phyloP scores from a whole-genome alignment of 2,329 filamentous ascomycete genomes.

The Zelopaecilomyces penicillatus region DNA sequence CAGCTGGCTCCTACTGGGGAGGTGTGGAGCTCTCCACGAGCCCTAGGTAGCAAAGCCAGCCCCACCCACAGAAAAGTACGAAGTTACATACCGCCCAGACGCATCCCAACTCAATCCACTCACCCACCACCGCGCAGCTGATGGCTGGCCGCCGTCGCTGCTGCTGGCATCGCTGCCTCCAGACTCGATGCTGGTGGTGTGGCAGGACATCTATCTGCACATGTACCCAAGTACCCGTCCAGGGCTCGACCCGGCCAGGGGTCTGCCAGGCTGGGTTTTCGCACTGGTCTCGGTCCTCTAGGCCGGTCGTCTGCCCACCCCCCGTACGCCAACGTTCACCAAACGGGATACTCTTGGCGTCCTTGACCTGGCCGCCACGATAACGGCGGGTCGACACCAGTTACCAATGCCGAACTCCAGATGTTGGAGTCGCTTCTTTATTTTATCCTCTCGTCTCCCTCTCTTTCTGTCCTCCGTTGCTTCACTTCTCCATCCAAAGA shows the following conservation, averaged over 20 bases:
- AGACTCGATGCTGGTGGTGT: slow-evolving; percentile 1
- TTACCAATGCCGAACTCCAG: slow-evolving; percentile 8
- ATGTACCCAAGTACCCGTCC: too few relatives aligned
- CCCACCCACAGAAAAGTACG: too few relatives aligned
- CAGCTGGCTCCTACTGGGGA: slow-evolving; percentile 1
- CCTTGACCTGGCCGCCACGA: slow-evolving; percentile 4
- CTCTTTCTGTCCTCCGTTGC: slow-evolving; percentile 5
- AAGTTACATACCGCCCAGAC: too few relatives aligned
- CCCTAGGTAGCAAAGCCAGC: too few relatives aligned
- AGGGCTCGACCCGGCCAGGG: too few relatives aligned
- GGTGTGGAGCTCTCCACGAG: too few relatives aligned
- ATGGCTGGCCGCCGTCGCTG: slow-evolving; percentile 7
- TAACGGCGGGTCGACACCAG: slow-evolving; percentile 10
- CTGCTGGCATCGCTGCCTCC: background rate
- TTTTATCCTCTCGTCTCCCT: slow-evolving; percentile 9
- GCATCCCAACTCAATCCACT: too few relatives aligned
- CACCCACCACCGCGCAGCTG: slow-evolving; percentile 10
- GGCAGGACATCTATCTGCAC: slow-evolving; percentile 2
- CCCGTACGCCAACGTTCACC: background rate
- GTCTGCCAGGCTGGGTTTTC: too few relatives aligned
- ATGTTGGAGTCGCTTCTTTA: slow-evolving; percentile 7
- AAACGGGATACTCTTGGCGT: background rate
- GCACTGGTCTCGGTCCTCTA: too few relatives aligned
- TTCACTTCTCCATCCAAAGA: slow-evolving; percentile 4
- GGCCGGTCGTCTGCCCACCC: too few relatives aligned